phyloP scores from a whole-genome alignment of 2,329 filamentous ascomycete genomes.

The Aspergillus chevalieri region DNA sequence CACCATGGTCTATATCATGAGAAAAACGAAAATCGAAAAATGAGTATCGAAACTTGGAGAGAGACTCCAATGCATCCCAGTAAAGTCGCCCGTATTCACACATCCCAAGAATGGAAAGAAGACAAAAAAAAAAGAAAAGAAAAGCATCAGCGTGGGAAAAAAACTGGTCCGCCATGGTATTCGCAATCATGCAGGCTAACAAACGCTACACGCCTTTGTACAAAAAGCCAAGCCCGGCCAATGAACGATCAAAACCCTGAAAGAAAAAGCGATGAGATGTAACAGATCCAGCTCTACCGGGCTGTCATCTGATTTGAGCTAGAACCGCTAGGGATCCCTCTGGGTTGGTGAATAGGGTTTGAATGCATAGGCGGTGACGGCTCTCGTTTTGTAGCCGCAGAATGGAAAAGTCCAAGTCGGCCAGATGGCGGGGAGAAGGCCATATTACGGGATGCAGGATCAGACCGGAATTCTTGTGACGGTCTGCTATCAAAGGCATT shows the following conservation, averaged over 20 bases:
- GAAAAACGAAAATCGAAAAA: background rate
- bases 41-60: constrained; percentile 1
- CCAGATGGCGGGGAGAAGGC: constrained; percentile 29
- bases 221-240: background rate
- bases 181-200: constrained; percentile 15
- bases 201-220: constrained; percentile 2
- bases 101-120: constrained; percentile 5
- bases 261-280: background rate
- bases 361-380: constrained; percentile 25
- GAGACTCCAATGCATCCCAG: background rate
- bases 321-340: constrained; percentile 22
- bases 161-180: constrained; percentile 8
- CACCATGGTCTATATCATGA: constrained; percentile 3
- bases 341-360: constrained; percentile 27
- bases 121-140: constrained; percentile 5
- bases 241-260: background rate
- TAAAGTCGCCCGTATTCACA: constrained; percentile 8
- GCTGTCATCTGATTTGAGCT: constrained; percentile 28
- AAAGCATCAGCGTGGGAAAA: constrained; percentile 4
- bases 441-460: constrained; percentile 18
- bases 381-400: constrained; percentile 23
- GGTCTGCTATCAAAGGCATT: constrained; percentile 22
- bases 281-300: constrained; percentile 16
- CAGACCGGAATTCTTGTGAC: constrained; percentile 12
- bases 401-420: constrained; percentile 30